phyloP scores from a whole-genome alignment of 2,329 filamentous ascomycete genomes.

The Trichoderma sp. region DNA sequence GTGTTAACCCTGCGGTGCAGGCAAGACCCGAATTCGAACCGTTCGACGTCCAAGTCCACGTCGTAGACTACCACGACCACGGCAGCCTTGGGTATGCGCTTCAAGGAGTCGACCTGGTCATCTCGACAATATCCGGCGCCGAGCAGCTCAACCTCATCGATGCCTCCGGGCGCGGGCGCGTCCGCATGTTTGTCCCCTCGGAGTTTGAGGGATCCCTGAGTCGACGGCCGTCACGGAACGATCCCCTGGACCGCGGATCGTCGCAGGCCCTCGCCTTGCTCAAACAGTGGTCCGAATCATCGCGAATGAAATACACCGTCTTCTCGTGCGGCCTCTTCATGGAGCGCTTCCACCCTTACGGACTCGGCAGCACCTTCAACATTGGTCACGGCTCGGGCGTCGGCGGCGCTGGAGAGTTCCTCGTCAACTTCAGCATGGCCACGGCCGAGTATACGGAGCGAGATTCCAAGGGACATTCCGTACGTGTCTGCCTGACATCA shows the following conservation, averaged over 20 bases:
- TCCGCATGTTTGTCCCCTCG: slow-evolving; percentile 71
- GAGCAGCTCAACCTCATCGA: slow-evolving; percentile 73
- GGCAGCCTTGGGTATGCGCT: slow-evolving; percentile 65
- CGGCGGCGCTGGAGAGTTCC: slow-evolving; percentile 62
- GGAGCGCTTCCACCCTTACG: slow-evolving; percentile 71
- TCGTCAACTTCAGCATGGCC: slow-evolving; percentile 62
- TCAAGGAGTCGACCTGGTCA: slow-evolving; percentile 72
- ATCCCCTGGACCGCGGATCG: slow-evolving; percentile 64
- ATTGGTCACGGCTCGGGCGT: slow-evolving; percentile 62
- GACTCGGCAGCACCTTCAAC: slow-evolving; percentile 57
- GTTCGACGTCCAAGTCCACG: slow-evolving; percentile 65
- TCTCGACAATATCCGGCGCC: slow-evolving; percentile 69
- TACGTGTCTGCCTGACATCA: slow-evolving; percentile 68
- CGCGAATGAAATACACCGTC: slow-evolving; percentile 65
- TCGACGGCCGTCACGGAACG: slow-evolving; percentile 53
- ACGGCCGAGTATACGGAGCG: slow-evolving; percentile 63
- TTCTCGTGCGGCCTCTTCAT: slow-evolving; percentile 78
- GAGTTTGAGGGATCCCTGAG: slow-evolving; percentile 71
- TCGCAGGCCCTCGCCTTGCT: slow-evolving; percentile 59
- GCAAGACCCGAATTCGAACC: slow-evolving; percentile 55
- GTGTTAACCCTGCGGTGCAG: slow-evolving; percentile 43
- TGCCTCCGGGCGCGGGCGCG: slow-evolving; percentile 65
- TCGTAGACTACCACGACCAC: slow-evolving; percentile 66
- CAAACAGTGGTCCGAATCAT: slow-evolving; percentile 53
- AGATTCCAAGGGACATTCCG: slow-evolving; percentile 52